Evolutionary conservation across 768 basidiomycete species (phyloP).

Genomic region (Termitomyces sp.): DNA sequence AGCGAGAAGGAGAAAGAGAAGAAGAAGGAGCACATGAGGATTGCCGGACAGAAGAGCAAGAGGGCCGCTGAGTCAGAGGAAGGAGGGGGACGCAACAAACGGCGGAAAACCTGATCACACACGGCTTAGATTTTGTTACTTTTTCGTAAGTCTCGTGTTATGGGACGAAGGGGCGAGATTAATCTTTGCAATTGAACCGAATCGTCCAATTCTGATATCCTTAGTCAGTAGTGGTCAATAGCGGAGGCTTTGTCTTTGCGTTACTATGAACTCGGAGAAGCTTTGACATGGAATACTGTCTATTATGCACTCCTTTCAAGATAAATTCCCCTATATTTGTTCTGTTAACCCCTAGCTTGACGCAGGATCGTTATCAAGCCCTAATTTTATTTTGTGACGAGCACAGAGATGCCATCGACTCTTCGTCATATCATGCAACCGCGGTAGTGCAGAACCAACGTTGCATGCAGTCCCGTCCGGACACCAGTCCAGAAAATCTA

Average conservation of each 20-base stretch:
- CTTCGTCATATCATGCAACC: slow-evolving; percentile 52
- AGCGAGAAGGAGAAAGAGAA: slow-evolving; percentile 72
- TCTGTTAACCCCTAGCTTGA: no score
- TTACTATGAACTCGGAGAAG: no score
- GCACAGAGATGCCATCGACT: no score
- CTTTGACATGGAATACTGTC: no score
- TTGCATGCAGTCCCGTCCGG: slow-evolving; percentile 36
- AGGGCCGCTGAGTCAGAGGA: slow-evolving; percentile 59
- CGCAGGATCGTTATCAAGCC: no score
- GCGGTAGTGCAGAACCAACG: slow-evolving; percentile 26
- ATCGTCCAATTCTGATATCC: neutral
- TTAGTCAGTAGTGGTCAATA: no score
- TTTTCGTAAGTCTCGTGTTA: no score
- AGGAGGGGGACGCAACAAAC: slow-evolving; percentile 48
- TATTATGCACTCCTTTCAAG: no score
- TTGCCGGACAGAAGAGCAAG: slow-evolving; percentile 68
- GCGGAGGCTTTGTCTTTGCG: no score
- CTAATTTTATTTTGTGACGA: no score
- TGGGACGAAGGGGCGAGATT: neutral
- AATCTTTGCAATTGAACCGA: neutral
- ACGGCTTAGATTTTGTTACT: neutral
- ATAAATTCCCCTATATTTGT: no score
- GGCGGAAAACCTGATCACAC: slow-evolving; percentile 34
- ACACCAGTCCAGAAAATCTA: slow-evolving; percentile 68
- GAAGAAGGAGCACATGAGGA: slow-evolving; percentile 72